phyloP scores from a whole-genome alignment of 2,329 filamentous ascomycete species.

The Colletotrichum eremochloae region DNA sequence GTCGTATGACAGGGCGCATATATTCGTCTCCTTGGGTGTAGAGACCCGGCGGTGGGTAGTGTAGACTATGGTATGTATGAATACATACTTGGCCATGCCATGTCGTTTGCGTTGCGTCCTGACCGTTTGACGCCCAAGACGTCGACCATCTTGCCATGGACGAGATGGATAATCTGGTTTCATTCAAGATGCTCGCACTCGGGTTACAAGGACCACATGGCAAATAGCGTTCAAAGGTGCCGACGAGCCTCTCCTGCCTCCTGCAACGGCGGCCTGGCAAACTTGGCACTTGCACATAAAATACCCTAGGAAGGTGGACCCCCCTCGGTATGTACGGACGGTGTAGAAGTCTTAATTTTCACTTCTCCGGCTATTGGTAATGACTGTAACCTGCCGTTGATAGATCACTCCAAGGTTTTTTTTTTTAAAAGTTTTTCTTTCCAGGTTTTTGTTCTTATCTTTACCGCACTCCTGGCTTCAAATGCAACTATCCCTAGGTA shows the following conservation, averaged over 20 bases:
- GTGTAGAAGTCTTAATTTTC: conserved; percentile 1
- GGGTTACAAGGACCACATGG: conserved; percentile 12
- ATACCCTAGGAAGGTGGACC: conserved; percentile 15
- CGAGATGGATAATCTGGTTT: conserved; percentile 15
- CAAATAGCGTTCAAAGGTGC: background rate
- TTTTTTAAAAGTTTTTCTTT: background rate
- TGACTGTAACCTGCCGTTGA: background rate
- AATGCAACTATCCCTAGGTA: background rate
- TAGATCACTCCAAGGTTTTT: background rate
- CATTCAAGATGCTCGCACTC: conserved; percentile 17
- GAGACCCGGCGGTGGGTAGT: background rate
- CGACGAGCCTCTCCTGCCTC: too few species aligned
- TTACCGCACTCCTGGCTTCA: background rate
- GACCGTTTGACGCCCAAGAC: background rate
- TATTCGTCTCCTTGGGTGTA: background rate
- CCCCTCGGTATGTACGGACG: background rate
- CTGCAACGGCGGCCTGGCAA: background rate
- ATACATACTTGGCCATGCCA: conserved; percentile 24
- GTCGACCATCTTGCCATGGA: conserved; percentile 9
- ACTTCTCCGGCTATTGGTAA: background rate
- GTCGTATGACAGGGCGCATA: conserved; percentile 19
- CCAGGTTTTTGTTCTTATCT: background rate
- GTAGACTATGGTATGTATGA: too few species aligned
- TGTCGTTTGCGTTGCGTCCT: background rate
- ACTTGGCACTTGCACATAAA: background rate